Evolutionary conservation across 176 grass and related monocot species (phyloP), one percentile per base, ranked within the genome.

Genomic region (Guadua angustifolia): DNA sequence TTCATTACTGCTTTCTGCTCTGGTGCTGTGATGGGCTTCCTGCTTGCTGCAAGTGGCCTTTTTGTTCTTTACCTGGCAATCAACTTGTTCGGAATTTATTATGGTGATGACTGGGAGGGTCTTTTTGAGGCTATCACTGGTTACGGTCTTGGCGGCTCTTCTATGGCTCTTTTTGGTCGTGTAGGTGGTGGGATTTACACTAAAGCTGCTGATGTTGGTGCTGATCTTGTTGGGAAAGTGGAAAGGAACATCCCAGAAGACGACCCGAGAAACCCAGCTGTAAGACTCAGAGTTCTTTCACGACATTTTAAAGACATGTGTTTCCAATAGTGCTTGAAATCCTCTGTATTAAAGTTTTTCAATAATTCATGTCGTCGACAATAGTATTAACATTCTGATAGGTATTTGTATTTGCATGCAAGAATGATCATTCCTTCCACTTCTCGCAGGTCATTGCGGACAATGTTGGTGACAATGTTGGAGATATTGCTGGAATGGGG

Each of bases 21-120:
- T 86, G 94, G 94, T 85, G 94, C 92, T 82, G 94, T 97, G 26
- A 97, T 97, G 94, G 94, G 94, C 72, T 97, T 97, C 83, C 83
- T 97, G 78, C 92, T 97, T 84, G 94, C 94, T 87, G 94, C 94
- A 7, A 97, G 93, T 87, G 94, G 94, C 22, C 94, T 97, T 77
- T 80, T 97, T 73, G 92, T 97, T 74, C 92, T 97, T 74, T 97
- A 90, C 71, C 69, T 97, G 44, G 81, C 90, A 32, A 97, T 97
- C 64, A 97, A 97, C 84, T 24, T 90, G 64, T 97, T 97, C 32
- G 91, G 91, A 79, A 52, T 97, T 69, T 97, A 97, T 76, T 97
- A 97, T 72, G 88, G 85, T 0, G 91, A 93, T 86, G 91, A 93
- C 51, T 93, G 91, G 91, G 88, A 93, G 71, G 91, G 91, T 7